Evolutionary conservation across 208 protist genomes (phyloP).

Genomic region (Phytomonas sp.): DNA sequence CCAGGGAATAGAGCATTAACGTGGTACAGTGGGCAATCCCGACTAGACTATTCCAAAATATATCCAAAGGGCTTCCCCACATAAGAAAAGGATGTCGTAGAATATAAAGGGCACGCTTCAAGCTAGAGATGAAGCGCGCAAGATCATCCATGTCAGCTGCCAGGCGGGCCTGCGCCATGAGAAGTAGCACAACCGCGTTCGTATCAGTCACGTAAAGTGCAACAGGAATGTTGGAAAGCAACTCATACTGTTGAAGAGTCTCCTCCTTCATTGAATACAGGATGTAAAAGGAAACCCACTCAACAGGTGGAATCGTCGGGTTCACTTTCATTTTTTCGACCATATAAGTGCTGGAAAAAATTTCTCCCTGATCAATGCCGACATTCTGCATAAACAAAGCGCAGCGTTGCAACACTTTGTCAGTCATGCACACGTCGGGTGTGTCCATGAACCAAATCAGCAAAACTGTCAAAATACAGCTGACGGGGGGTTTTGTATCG

Average conservation of each 20-base stretch:
- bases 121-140: slow-evolving; percentile 16
- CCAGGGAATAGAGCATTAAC: slow-evolving; percentile 33
- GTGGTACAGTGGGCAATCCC: slow-evolving; percentile 41
- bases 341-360: slow-evolving; percentile 16
- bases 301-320: slow-evolving; percentile 12
- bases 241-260: neutral
- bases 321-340: slow-evolving; percentile 1
- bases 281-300: slow-evolving; percentile 16
- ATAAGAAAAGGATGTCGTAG: slow-evolving; percentile 44
- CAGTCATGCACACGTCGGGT: slow-evolving; percentile 5
- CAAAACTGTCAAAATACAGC: slow-evolving; percentile 27
- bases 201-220: neutral
- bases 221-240: neutral
- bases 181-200: slow-evolving; percentile 10
- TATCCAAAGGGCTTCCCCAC: slow-evolving; percentile 56
- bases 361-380: slow-evolving; percentile 18
- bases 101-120: slow-evolving; percentile 25
- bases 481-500: slow-evolving; percentile 1
- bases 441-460: slow-evolving; percentile 12
- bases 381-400: slow-evolving; percentile 5
- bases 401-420: neutral
- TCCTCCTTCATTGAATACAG: slow-evolving; percentile 1
- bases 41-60: slow-evolving; percentile 36
- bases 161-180: slow-evolving; percentile 10
- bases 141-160: slow-evolving; percentile 15